Conservation (phyloP, 2,329 filamentous ascomycete genomes). For the Metarhizium rileyi region DNA sequence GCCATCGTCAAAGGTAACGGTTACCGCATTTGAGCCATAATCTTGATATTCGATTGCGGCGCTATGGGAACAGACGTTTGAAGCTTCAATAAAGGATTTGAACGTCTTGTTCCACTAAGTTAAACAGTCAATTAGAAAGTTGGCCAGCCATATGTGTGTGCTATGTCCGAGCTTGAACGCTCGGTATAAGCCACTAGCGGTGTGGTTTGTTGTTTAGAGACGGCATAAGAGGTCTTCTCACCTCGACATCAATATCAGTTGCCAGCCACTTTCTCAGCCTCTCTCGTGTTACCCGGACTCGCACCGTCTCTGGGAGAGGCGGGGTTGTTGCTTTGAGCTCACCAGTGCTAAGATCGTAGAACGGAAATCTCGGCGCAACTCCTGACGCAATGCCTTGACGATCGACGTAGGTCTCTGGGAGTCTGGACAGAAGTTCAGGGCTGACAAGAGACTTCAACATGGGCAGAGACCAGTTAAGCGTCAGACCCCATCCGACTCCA, state of each 20-base stretch:
- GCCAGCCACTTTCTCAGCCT: constrained; percentile 35
- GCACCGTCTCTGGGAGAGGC: constrained; percentile 30
- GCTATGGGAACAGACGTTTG: constrained; percentile 15
- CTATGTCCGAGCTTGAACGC: too few relatives aligned
- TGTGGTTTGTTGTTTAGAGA: too few relatives aligned
- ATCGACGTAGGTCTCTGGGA: constrained; percentile 45
- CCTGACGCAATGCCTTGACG: constrained; percentile 37
- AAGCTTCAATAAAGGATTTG: background rate
- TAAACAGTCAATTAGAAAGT: background rate
- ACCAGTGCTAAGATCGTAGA: constrained; percentile 44
- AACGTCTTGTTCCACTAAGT: constrained; percentile 31
- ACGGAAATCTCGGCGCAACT: constrained; percentile 38
- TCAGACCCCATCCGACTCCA: constrained; percentile 51
- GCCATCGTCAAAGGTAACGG: constrained; percentile 37
- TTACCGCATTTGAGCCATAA: constrained; percentile 17
- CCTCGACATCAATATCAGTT: constrained; percentile 36
- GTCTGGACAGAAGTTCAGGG: constrained; percentile 28
- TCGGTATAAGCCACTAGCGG: too few relatives aligned
- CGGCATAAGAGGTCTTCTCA: constrained; percentile 11
- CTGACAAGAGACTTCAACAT: constrained; percentile 42
- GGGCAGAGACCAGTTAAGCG: constrained; percentile 51
- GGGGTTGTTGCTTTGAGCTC: constrained; percentile 31
- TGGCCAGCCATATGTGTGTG: too few relatives aligned
- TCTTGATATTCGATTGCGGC: constrained; percentile 16
- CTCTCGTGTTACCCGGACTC: constrained; percentile 38